A percentile compares a stretch with the other conserved stretches of the same genome.
phyloP scores from a whole-genome alignment of 495 filamentous ascomycete species.

The Penicillium argentinense region DNA sequence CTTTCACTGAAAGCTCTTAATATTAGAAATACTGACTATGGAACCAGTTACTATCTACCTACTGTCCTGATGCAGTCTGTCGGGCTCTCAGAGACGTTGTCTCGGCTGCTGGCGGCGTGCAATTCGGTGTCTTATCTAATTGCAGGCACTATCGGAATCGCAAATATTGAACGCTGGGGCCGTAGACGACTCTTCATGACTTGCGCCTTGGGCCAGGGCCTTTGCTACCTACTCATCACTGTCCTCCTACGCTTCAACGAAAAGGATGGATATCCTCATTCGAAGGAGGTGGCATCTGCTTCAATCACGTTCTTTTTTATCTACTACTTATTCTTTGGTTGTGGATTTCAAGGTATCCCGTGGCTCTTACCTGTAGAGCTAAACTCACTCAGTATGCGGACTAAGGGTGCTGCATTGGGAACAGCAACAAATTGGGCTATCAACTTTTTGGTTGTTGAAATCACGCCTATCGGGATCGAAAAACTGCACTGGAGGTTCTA shows the following conservation, averaged over 20 bases:
- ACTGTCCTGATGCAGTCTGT: conserved; percentile 20
- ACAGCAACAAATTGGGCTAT: conserved; percentile 58
- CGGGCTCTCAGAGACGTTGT: conserved; percentile 9
- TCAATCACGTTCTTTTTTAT: conserved; percentile 50
- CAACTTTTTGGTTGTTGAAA: conserved; percentile 63
- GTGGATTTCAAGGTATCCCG: conserved; percentile 43
- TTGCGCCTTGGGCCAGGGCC: conserved; percentile 39
- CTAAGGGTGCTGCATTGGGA: conserved; percentile 53
- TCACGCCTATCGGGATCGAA: conserved; percentile 49
- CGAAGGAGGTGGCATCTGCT: conserved; percentile 30
- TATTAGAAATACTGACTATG: too few relatives aligned
- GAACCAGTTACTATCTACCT: conserved; percentile 26
- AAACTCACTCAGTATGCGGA: conserved; percentile 56
- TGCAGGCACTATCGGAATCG: conserved; percentile 39
- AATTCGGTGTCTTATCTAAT: conserved; percentile 36
- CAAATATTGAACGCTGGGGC: conserved; percentile 44
- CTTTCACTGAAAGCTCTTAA: too few relatives aligned
- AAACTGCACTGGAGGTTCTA: conserved; percentile 26
- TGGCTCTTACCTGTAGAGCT: conserved; percentile 47
- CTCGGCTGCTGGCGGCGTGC: conserved; percentile 37
- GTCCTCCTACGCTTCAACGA: conserved; percentile 42
- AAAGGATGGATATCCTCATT: conserved; percentile 19
- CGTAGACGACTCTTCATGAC: conserved; percentile 38
- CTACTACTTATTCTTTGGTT: conserved; percentile 50
- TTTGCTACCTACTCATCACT: conserved; percentile 52